Percentiles rank a stretch among this genome's conserved stretches.
These are phyloP conservation scores for Trichoderma sp. DNA, from an alignment of 2,329 filamentous ascomycete species.

Conservation along the genomic window DNA sequence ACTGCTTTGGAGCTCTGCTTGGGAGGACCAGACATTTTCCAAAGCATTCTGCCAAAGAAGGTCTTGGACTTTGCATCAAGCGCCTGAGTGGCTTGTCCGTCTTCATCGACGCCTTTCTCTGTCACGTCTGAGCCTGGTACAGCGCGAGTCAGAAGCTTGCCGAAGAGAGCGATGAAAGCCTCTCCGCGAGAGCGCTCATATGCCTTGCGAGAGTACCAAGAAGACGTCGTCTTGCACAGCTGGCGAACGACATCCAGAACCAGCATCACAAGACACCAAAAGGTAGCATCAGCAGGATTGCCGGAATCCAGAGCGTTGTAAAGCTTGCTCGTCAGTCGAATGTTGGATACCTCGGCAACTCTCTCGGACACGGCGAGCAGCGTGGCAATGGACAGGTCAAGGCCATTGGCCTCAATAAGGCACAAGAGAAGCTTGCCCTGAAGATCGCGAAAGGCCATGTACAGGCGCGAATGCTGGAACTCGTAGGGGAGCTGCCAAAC, in stretches of 20 bases:
- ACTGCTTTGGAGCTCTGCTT: slow-evolving; percentile 19
- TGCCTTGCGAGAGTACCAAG: slow-evolving; percentile 80
- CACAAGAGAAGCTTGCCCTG: slow-evolving; percentile 69
- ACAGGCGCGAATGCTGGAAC: slow-evolving; percentile 76
- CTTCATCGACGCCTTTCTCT: slow-evolving; percentile 33
- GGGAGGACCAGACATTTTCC: slow-evolving; percentile 24
- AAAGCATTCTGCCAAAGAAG: slow-evolving; percentile 23
- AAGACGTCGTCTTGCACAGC: slow-evolving; percentile 37
- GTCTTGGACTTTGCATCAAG: background rate
- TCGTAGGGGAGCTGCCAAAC: slow-evolving; percentile 79
- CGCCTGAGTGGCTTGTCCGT: background rate
- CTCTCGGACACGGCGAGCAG: slow-evolving; percentile 57
- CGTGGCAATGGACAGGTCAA: slow-evolving; percentile 71
- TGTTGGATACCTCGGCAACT: slow-evolving; percentile 39
- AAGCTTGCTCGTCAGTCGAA: slow-evolving; percentile 38
- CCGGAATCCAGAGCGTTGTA: slow-evolving; percentile 36
- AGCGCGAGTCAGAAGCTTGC: slow-evolving; percentile 39
- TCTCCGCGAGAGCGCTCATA: slow-evolving; percentile 85
- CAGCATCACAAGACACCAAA: slow-evolving; percentile 41
- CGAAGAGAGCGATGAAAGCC: slow-evolving; percentile 40
- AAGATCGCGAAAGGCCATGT: slow-evolving; percentile 71
- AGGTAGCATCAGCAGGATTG: slow-evolving; percentile 31
- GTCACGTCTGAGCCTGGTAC: slow-evolving; percentile 40
- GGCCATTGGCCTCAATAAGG: slow-evolving; percentile 71
- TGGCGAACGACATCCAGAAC: slow-evolving; percentile 35